Evolutionary conservation across 495 filamentous ascomycete genomes (phyloP).

Genomic region (Xanthoparmelia taractica): DNA sequence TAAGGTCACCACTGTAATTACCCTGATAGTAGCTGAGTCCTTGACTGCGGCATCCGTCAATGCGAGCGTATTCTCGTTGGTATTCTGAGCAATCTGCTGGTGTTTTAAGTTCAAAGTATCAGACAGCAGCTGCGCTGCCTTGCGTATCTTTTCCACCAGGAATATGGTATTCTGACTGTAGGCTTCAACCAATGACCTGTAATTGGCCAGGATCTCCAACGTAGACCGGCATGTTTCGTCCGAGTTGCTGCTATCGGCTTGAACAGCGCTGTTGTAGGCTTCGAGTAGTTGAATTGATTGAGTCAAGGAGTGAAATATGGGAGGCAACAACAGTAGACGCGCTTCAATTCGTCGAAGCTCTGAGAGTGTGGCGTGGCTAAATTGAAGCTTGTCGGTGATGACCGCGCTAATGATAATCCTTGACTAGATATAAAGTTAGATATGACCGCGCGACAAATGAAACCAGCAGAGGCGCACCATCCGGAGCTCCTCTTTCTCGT

Average conservation of each 20-base stretch:
- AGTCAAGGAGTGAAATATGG: constrained; percentile 10
- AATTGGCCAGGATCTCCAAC: background rate
- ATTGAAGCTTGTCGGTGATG: constrained; percentile 11
- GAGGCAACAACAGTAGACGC: constrained; percentile 6
- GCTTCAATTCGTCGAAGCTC: constrained; percentile 4
- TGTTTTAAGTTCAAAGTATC: constrained; percentile 14
- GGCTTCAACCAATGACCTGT: background rate
- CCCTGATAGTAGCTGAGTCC: constrained; percentile 11
- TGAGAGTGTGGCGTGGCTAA: constrained; percentile 5
- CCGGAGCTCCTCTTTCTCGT: constrained; percentile 33
- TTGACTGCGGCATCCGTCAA: constrained; percentile 1
- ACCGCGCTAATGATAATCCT: background rate
- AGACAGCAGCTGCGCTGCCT: background rate
- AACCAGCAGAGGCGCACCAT: constrained; percentile 19
- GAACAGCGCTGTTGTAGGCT: background rate
- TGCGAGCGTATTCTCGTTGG: constrained; percentile 3
- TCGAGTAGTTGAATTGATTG: background rate
- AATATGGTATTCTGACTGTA: constrained; percentile 9
- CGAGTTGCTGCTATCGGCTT: too few species aligned
- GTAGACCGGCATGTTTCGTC: background rate
- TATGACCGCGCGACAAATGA: background rate
- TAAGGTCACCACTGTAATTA: constrained; percentile 11
- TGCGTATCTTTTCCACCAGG: background rate
- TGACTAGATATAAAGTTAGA: constrained; percentile 7
- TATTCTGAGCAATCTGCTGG: constrained; percentile 1